These are phyloP conservation scores for Esteya vermicola DNA, from an alignment of 2,329 filamentous ascomycete species.

Conservation along the genomic window DNA sequence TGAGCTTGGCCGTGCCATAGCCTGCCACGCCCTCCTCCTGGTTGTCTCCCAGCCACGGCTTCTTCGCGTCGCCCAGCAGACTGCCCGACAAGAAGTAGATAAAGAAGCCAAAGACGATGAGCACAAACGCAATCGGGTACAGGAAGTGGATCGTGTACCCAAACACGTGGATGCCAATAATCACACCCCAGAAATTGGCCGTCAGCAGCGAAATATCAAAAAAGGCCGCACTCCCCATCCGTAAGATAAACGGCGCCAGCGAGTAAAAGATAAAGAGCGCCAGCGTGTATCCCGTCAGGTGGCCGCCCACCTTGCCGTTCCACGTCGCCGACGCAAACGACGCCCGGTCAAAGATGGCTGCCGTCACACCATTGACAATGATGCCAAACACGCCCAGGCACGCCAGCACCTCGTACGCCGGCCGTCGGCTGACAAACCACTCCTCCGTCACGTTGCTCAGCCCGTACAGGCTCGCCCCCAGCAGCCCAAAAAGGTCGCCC, in stretches of 20 bases:
- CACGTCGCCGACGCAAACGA: constrained; percentile 53
- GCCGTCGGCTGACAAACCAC: constrained; percentile 75
- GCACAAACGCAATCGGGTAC: constrained; percentile 90
- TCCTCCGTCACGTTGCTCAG: constrained; percentile 86
- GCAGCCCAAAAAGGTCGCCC: constrained; percentile 81
- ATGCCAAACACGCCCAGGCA: constrained; percentile 82
- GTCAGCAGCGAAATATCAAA: constrained; percentile 93
- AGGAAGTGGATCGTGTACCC: constrained; percentile 68
- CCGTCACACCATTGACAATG: constrained; percentile 82
- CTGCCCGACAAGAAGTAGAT: constrained; percentile 79
- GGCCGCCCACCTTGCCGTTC: constrained; percentile 58
- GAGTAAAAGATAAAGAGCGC: constrained; percentile 76
- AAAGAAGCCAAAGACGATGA: constrained; percentile 75
- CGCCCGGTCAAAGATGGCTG: constrained; percentile 76
- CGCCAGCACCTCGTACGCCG: constrained; percentile 84
- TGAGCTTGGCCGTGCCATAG: constrained; percentile 72
- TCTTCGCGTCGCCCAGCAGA: constrained; percentile 73
- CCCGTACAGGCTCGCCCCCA: constrained; percentile 85
- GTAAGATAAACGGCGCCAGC: constrained; percentile 72
- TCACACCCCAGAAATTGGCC: constrained; percentile 92
- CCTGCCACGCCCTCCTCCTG: constrained; percentile 73
- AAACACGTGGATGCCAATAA: constrained; percentile 83
- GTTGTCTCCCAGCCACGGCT: constrained; percentile 84
- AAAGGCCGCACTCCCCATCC: constrained; percentile 82
- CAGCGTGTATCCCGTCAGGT: constrained; percentile 80